Conservation (phyloP, 2,329 filamentous ascomycete genomes). For the Cladosporium phlei region DNA sequence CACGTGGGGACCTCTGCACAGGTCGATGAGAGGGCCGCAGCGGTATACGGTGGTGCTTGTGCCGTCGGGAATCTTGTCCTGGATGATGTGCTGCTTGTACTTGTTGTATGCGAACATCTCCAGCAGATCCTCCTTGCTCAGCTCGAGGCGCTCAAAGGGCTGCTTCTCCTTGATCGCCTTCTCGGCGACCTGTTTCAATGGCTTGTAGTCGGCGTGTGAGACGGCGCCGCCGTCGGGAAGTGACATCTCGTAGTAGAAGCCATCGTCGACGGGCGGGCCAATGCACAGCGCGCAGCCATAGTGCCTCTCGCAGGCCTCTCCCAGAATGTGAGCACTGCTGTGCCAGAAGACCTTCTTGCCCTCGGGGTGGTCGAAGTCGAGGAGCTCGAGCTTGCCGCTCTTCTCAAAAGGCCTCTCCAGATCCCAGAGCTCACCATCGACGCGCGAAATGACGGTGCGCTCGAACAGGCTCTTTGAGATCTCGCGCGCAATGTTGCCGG, state of each 20-base stretch:
- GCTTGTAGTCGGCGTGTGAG: slow-evolving; percentile 73
- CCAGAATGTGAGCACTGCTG: slow-evolving; percentile 90
- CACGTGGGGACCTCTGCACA: slow-evolving; percentile 92
- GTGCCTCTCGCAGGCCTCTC: slow-evolving; percentile 83
- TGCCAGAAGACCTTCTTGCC: slow-evolving; percentile 98
- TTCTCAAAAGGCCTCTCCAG: slow-evolving; percentile 83
- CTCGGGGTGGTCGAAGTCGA: slow-evolving; percentile 71
- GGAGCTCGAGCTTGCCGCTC: slow-evolving; percentile 76
- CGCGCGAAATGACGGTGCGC: slow-evolving; percentile 78
- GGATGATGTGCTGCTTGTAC: slow-evolving; percentile 97
- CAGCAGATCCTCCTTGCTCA: slow-evolving; percentile 84
- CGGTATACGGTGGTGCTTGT: slow-evolving; percentile 91
- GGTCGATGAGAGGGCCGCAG: slow-evolving; percentile 87
- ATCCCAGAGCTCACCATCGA: slow-evolving; percentile 89
- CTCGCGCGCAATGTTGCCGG: slow-evolving; percentile 67
- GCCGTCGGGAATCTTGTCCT: slow-evolving; percentile 82
- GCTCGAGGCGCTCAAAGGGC: slow-evolving; percentile 80
- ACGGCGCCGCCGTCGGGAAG: slow-evolving; percentile 67
- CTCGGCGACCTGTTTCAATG: slow-evolving; percentile 72
- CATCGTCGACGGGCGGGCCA: slow-evolving; percentile 83
- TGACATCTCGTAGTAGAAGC: slow-evolving; percentile 98
- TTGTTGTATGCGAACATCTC: slow-evolving; percentile 98
- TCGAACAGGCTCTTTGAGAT: slow-evolving; percentile 83
- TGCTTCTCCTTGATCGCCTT: slow-evolving; percentile 96
- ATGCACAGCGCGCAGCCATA: slow-evolving; percentile 92